Evolutionary conservation across 1,284 basidiomycete genomes (phyloP).

Genomic region (Peniophora sp.): DNA sequence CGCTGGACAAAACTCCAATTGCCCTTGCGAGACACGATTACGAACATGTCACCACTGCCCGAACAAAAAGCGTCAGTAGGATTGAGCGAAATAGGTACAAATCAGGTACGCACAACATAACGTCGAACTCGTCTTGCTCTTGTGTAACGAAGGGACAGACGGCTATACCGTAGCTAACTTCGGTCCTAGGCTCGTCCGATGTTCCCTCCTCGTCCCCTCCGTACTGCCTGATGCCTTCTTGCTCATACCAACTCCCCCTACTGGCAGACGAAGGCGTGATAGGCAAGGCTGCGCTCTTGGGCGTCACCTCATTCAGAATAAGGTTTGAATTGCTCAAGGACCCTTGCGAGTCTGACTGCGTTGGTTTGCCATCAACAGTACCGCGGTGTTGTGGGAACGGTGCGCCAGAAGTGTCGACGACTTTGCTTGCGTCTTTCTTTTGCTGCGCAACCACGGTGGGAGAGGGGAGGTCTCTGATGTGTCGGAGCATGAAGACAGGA

Average conservation of each 20-base stretch:
- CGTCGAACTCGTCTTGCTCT: conserved; percentile 96
- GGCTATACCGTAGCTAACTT: conserved; percentile 63
- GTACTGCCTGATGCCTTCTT: no score
- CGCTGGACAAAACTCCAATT: conserved; percentile 99
- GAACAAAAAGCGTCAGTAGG: neutral
- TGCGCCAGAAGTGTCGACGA: conserved; percentile 40
- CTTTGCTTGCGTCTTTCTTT: no score
- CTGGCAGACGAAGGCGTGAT: conserved; percentile 6
- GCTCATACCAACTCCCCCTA: no score
- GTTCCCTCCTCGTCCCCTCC: no score
- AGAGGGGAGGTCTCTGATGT: no score
- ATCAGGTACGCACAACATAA: conserved; percentile 71
- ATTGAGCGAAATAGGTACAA: neutral
- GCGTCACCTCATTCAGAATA: conserved; percentile 32
- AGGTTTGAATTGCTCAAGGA: no score
- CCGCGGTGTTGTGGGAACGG: conserved; percentile 67
- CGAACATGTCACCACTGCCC: conserved; percentile 78
- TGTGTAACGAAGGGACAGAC: conserved; percentile 96
- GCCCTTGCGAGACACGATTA: conserved; percentile 87
- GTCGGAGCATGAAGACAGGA: no score
- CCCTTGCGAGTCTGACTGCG: no score
- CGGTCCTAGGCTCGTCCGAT: no score
- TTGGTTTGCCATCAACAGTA: conserved; percentile 56
- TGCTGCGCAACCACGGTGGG: no score
- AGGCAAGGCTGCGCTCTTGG: conserved; percentile 4